Conservation (phyloP, 768 basidiomycete genomes). For the Hebeloma cylindrosporum region DNA sequence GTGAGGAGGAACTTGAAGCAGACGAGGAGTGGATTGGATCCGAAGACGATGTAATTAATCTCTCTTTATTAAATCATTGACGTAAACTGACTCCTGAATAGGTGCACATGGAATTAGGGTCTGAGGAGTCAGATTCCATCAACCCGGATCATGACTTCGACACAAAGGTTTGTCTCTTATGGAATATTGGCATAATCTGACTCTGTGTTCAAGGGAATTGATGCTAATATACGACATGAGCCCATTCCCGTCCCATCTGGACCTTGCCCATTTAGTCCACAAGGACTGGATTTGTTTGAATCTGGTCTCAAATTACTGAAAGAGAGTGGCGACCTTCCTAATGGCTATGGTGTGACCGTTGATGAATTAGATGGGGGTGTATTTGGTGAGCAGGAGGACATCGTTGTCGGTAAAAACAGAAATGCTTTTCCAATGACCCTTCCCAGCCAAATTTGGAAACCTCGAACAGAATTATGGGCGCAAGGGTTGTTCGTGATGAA, state of each 20-base stretch:
- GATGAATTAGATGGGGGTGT: conserved; percentile 2
- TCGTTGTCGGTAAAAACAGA: conserved; percentile 8
- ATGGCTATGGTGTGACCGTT: conserved; percentile 7
- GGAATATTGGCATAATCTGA: not conserved
- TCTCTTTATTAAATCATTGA: too few species aligned
- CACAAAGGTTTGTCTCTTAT: conserved; percentile 1
- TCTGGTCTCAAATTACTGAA: not conserved
- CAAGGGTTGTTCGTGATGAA: conserved; percentile 12
- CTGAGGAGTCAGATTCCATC: too few species aligned
- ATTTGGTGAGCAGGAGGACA: conserved; percentile 13
- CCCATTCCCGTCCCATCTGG: conserved; percentile 9
- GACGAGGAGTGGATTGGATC: too few species aligned
- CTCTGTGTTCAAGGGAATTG: conserved; percentile 7
- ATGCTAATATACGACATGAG: conserved; percentile 20
- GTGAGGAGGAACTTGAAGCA: too few species aligned
- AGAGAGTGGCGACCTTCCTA: conserved; percentile 3
- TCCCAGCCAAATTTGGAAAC: conserved; percentile 12
- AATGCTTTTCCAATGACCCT: conserved; percentile 6
- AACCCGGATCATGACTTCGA: too few species aligned
- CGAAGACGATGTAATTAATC: too few species aligned
- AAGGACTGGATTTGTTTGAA: conserved; percentile 1
- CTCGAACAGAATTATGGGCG: conserved; percentile 14
- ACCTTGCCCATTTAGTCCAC: conserved; percentile 10
- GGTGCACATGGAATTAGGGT: too few species aligned
- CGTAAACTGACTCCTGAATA: too few species aligned